These are phyloP conservation scores for Cenchrus americanus DNA, from an alignment of 176 grass and related monocot genomes.

Conservation along the genomic window DNA sequence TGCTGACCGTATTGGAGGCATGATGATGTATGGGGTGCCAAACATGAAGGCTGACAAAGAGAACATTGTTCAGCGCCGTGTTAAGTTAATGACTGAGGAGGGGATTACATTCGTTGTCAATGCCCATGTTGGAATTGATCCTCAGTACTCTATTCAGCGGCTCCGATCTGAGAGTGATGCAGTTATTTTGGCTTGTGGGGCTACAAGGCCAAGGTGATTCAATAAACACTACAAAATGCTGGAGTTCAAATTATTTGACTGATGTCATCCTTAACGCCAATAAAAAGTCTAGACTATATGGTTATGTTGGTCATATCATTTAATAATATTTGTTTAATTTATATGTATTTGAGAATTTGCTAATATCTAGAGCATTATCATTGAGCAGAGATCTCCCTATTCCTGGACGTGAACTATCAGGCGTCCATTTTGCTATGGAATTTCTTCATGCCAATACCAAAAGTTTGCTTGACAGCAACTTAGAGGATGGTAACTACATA, in stretches of 20 bases:
- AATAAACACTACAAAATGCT: neutral
- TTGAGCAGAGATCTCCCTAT: conserved; percentile 58
- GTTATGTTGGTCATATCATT: neutral
- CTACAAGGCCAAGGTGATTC: conserved; percentile 64
- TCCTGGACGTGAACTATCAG: conserved; percentile 60
- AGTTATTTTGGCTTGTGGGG: conserved; percentile 62
- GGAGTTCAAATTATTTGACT: conserved; percentile 3
- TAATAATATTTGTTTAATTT: neutral
- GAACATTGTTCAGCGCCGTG: conserved; percentile 56
- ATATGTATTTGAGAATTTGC: conserved; percentile 16
- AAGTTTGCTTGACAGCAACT: conserved; percentile 63
- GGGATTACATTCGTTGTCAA: conserved; percentile 57
- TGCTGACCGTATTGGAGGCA: conserved; percentile 62
- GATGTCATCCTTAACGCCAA: neutral
- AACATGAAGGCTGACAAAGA: conserved; percentile 71
- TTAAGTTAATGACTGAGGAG: conserved; percentile 59
- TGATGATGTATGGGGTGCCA: conserved; percentile 79
- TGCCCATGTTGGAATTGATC: conserved; percentile 63
- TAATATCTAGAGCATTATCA: conserved; percentile 33
- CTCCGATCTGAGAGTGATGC: conserved; percentile 56
- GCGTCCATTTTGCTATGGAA: conserved; percentile 73
- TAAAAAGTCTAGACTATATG: neutral
- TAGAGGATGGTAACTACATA: conserved; percentile 63
- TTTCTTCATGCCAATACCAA: conserved; percentile 73
- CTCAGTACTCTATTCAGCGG: conserved; percentile 43